Evolutionary conservation across 306 rosid genomes (phyloP).

Genomic region (Fragaria vesca): DNA sequence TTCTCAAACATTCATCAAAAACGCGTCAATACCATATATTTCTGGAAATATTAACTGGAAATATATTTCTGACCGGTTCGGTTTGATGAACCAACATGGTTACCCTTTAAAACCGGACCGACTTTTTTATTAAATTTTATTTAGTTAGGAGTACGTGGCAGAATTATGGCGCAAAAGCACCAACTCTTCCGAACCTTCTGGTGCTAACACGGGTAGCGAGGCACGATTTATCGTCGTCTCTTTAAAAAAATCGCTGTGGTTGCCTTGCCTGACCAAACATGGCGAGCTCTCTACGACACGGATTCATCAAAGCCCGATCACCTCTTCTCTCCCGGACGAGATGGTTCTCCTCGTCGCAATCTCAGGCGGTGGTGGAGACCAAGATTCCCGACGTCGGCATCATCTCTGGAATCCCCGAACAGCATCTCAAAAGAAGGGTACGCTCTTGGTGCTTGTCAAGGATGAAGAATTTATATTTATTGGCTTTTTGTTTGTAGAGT

Average conservation of each 20-base stretch:
- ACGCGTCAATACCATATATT: too few relatives aligned
- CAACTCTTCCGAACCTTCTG: neutral
- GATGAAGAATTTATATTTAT: neutral
- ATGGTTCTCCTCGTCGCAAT: slow-evolving; percentile 23
- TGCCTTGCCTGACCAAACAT: slow-evolving; percentile 14
- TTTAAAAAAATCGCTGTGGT: neutral
- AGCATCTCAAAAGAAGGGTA: slow-evolving; percentile 39
- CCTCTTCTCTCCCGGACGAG: neutral
- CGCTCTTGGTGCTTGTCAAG: neutral
- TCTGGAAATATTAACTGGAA: too few relatives aligned
- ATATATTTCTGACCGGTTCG: too few relatives aligned
- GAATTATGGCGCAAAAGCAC: neutral
- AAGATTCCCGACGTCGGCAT: slow-evolving; percentile 25
- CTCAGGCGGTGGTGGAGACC: slow-evolving; percentile 26
- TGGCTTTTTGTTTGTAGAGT: neutral
- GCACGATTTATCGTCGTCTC: neutral
- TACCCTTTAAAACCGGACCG: too few relatives aligned
- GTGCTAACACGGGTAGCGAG: neutral
- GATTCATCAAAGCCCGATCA: slow-evolving; percentile 9
- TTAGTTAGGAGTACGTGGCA: slow-evolving; percentile 2
- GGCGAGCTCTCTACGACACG: slow-evolving; percentile 31
- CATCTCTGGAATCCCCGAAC: slow-evolving; percentile 36
- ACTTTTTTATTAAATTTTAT: neutral
- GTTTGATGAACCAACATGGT: too few relatives aligned
- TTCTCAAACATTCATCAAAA: too few relatives aligned